phyloP scores from a whole-genome alignment of 805 yeast species.

The Dipodascopsis tothii region DNA sequence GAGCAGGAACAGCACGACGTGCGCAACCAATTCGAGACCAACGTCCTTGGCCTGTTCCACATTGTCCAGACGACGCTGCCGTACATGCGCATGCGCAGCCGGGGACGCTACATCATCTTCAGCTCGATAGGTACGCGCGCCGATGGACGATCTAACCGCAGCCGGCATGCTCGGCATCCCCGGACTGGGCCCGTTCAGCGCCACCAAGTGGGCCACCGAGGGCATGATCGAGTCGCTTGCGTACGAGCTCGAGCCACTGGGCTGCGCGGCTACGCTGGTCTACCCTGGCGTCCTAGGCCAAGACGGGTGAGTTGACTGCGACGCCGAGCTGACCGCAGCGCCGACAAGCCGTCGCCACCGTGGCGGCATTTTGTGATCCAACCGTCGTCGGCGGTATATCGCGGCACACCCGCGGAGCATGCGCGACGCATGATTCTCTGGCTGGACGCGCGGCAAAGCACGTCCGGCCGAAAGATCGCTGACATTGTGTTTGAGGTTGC shows the following conservation, averaged over 20 bases:
- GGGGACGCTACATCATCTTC: conserved; percentile 21
- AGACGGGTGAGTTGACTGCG: conserved; percentile 5
- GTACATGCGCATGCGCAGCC: conserved; percentile 13
- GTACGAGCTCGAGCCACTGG: conserved; percentile 25
- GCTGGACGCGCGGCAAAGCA: conserved; percentile 16
- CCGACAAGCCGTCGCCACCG: conserved; percentile 17
- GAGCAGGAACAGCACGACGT: conserved; percentile 27
- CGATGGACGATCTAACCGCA: conserved; percentile 1
- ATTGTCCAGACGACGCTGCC: conserved; percentile 26
- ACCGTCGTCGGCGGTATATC: conserved; percentile 18
- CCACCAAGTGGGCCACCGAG: conserved; percentile 31
- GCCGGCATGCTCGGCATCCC: conserved; percentile 30
- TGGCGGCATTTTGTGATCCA: conserved; percentile 25
- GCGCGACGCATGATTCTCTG: conserved; percentile 23
- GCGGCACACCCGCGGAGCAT: conserved; percentile 25
- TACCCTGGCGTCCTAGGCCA: conserved; percentile 13
- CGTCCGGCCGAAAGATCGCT: conserved; percentile 24
- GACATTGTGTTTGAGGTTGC: conserved; percentile 27
- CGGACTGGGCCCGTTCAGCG: conserved; percentile 28
- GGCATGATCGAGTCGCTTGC: conserved; percentile 30
- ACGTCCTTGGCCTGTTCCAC: conserved; percentile 27
- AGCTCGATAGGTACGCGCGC: conserved; percentile 7
- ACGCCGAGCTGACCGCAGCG: not conserved
- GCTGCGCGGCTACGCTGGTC: conserved; percentile 16
- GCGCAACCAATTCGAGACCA: conserved; percentile 27